Evolutionary conservation across 257 asterid genomes (phyloP).

Genomic region (Primulina tabacum): DNA sequence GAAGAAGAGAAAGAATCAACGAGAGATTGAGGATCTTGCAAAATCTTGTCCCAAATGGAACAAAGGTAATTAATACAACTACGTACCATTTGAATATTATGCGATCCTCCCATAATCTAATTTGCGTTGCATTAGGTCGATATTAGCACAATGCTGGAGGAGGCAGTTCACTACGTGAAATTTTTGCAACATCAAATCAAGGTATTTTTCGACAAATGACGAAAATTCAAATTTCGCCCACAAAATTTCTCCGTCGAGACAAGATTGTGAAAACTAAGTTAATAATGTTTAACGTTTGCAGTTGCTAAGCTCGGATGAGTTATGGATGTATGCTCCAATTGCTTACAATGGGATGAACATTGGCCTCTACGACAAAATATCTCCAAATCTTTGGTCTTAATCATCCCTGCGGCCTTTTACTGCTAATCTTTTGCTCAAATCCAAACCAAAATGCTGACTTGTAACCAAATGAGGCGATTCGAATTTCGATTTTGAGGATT

Average conservation of each 20-base stretch:
- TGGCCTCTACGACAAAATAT: slow-evolving; percentile 28
- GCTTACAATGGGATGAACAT: slow-evolving; percentile 66
- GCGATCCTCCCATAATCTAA: not conserved
- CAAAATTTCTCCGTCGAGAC: not conserved
- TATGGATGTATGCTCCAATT: slow-evolving; percentile 72
- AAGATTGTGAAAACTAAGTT: not conserved
- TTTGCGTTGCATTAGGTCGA: slow-evolving; percentile 34
- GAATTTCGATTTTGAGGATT: not conserved
- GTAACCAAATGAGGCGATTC: not conserved
- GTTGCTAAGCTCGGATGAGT: slow-evolving; percentile 67
- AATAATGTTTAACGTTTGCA: slow-evolving; percentile 19
- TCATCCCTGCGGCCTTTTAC: not conserved
- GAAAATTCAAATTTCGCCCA: not conserved
- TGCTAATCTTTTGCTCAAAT: not conserved
- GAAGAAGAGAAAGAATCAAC: slow-evolving; percentile 49
- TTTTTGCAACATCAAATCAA: slow-evolving; percentile 56
- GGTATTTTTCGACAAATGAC: slow-evolving; percentile 23
- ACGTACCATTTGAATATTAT: not conserved
- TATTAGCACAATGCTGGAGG: slow-evolving; percentile 64
- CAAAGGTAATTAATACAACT: slow-evolving; percentile 32
- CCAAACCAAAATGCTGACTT: not conserved
- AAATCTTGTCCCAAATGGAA: slow-evolving; percentile 50
- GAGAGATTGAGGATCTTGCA: slow-evolving; percentile 51
- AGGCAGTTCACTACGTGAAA: slow-evolving; percentile 49
- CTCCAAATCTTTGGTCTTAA: not conserved